A percentile compares a stretch with the other conserved stretches of the same genome.
phyloP scores from a whole-genome alignment of 768 basidiomycete species.

The Saitozyma sp. region DNA sequence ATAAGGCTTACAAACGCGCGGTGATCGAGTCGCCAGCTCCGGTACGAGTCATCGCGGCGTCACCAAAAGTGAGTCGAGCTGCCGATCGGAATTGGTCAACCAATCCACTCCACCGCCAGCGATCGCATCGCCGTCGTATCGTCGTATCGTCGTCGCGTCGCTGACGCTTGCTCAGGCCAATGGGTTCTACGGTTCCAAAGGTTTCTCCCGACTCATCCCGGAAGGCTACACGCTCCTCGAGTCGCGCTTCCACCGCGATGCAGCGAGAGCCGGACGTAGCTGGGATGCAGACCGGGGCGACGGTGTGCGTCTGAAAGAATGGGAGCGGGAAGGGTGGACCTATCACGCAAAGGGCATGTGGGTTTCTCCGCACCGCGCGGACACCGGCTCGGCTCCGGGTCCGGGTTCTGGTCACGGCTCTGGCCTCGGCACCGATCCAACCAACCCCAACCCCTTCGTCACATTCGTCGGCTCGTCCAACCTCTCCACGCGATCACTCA shows the following conservation, averaged over 20 bases:
- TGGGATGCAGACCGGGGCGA: conserved; percentile 34
- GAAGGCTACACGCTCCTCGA: conserved; percentile 91
- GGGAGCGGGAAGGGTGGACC: conserved; percentile 88
- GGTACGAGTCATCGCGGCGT: conserved; percentile 76
- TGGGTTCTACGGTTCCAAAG: conserved; percentile 86
- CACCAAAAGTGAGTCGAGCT: conserved; percentile 67
- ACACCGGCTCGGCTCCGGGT: not conserved
- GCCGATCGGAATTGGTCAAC: too few relatives aligned
- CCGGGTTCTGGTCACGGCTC: not conserved
- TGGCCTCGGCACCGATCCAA: not conserved
- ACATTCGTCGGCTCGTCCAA: conserved; percentile 95
- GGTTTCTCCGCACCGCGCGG: conserved; percentile 59
- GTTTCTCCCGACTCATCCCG: conserved; percentile 88
- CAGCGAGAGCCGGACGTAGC: conserved; percentile 27
- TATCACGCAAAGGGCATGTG: conserved; percentile 98
- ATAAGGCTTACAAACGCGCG: conserved; percentile 72
- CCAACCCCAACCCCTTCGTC: conserved; percentile 58
- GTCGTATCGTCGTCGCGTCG: too few relatives aligned
- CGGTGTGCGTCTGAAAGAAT: conserved; percentile 76
- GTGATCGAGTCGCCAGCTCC: conserved; percentile 59
- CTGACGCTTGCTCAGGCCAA: conserved; percentile 66
- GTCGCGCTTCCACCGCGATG: conserved; percentile 63
- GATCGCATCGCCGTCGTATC: too few relatives aligned
- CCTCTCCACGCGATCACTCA: conserved; percentile 83
- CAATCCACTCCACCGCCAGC: too few relatives aligned